Base-by-base conservation (phyloP, 352 stramenopile species). In the Pythium myriotylum region DNA sequence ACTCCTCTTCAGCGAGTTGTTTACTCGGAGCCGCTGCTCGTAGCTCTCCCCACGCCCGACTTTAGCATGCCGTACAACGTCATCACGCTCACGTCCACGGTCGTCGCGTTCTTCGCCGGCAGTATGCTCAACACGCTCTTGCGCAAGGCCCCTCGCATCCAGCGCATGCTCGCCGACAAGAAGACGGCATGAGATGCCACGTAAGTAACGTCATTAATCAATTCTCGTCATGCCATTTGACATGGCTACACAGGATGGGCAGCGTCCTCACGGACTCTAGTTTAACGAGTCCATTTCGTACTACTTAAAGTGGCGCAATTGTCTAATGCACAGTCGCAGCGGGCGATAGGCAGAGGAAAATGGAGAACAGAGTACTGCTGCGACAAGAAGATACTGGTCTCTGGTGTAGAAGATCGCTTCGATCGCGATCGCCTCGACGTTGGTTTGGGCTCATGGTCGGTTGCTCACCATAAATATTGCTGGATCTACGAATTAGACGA, bases 21-120 rank as follows among this genome's bases (percentile, higher is more conserved):
- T 35, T 95, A 87, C 67, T 90, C 85, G 2, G 87, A 95, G 56
- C 81, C 84, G 47, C 73, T 96, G 54, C 75, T 95, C 0, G 81
- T 96, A 20, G 75, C 77, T 35, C 67, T 96, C 52, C 87, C 88
- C 17, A 92, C 84, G 29, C 88, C 88, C 14, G 88, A 96, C 68
- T 95, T 96, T 56, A 95, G 84, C 59, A 96, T 96, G 87, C 87
- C 87, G 54, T 96, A 94, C 72, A 96, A 96, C 50, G 87, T 96
- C 13, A 96, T 96, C 62, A 93, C 81, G 27, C 86, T 96, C 74
- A 95, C 87, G 17, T 94, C 84, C 37, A 95, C 88, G n/a, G 78
- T 96, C 51, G 73, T 96, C 14, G 84, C 81, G 47, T 96, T 94
- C 69, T 88, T 92, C 42, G 75, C 91, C 20, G 88, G 84, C n/a